Conservation (phyloP, 2,329 filamentous ascomycete species). For the Rutstroemia sydowiana region DNA sequence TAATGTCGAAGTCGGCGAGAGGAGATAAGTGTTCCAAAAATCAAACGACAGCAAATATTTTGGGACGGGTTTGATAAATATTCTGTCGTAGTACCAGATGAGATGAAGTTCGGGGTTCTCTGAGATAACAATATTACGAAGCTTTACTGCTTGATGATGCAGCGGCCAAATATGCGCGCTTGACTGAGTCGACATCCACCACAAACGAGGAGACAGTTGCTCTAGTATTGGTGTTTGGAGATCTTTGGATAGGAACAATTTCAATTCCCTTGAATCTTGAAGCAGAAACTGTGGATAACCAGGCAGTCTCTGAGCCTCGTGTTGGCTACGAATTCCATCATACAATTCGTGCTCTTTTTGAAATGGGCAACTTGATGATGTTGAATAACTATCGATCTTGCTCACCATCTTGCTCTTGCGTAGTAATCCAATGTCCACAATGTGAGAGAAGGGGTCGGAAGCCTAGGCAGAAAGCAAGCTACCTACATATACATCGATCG, state of each 20-base stretch:
- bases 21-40: conserved; percentile 23
- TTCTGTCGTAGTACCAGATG: conserved; percentile 24
- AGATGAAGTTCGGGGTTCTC: conserved; percentile 31
- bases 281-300: not conserved
- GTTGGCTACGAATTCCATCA: not conserved
- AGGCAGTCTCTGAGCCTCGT: not conserved
- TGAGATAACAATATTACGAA: conserved; percentile 27
- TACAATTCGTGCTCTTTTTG: not conserved
- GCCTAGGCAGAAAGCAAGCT: not conserved
- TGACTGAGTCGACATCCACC: conserved; percentile 6
- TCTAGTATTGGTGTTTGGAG: not conserved
- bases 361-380: not conserved
- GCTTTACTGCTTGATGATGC: conserved; percentile 26
- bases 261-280: not conserved
- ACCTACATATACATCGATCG: not conserved
- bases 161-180: conserved; percentile 15
- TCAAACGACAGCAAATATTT: conserved; percentile 23
- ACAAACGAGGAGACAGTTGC: conserved; percentile 10
- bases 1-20: not conserved
- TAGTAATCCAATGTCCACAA: not conserved
- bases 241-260: not conserved
- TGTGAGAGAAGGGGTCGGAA: not conserved
- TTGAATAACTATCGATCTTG: not conserved
- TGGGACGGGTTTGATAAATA: conserved; percentile 30
- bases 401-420: not conserved